Base-by-base conservation (phyloP, 805 yeast species). In the Suhomyces faveliae region DNA sequence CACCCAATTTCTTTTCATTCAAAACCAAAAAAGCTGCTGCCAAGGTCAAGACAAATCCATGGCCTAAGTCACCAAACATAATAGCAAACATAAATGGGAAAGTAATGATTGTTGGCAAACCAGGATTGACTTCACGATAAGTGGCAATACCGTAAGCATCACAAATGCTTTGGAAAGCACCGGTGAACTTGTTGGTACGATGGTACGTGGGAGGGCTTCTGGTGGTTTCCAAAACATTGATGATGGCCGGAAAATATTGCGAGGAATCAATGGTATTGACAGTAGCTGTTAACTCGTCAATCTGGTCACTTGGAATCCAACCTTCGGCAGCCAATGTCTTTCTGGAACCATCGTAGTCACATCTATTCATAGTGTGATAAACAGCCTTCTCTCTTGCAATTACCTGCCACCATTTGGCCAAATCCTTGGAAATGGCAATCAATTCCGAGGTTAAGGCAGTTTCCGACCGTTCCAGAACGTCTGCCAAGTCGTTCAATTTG, bases 311-410 rank as follows among this genome's bases (percentile, higher is more conserved):
- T 35, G 99, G 98, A 17, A 89, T 74, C 99, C 99, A 94, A 25
- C 98, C 99, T 73, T 95, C 98, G 17, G 95, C 96, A 42, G 92
- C 80, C 51, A 94, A 74, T 30, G 96, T 87, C 64, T 87, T 82
- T 69, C 96, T 83, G n/a, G 85, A 73, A 54, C 81, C 88, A 61
- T 87, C 95, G 65, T 84, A 86, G 61, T 87, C 89, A 65, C 89
- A 83, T 59, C 79, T 74, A 67, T 89, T 89, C 73, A 94, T 74
- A 0, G 89, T 79, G 27, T 84, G 76, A 66, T 85, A 90, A 12
- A 91, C 84, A 11, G 89, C 85, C 63, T 88, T 88, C 66, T 94
- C 99, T 64, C 89, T 81, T 48, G 81, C 82, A 24, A 73, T 40
- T 19, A 54, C 52, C 25, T 54, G 51, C 68, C 80, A 78, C 96